Conservation (phyloP, 2,329 filamentous ascomycete species). For the Penicillium verrucosum region DNA sequence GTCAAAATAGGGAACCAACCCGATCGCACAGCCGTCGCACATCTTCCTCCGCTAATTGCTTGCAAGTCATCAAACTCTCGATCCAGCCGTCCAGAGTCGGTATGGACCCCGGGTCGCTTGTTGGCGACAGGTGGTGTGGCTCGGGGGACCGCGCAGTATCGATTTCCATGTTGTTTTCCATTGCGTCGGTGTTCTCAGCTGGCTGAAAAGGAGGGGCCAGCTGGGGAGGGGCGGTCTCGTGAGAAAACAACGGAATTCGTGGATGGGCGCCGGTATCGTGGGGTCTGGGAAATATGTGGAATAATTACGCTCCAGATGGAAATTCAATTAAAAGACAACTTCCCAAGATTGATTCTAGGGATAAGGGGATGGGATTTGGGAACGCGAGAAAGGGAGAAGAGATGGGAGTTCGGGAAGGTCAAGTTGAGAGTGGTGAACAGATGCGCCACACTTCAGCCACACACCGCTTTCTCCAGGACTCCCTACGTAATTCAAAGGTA, state of each 20-base stretch:
- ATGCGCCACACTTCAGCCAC: conserved; percentile 25
- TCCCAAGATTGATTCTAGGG: conserved; percentile 21
- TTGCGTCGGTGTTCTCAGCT: conserved; percentile 41
- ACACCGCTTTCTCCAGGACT: conserved; percentile 16
- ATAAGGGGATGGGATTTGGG: conserved; percentile 20
- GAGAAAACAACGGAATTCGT: conserved; percentile 26
- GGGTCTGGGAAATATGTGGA: conserved; percentile 10
- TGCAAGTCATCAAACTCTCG: conserved; percentile 96
- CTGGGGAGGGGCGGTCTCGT: conserved; percentile 36
- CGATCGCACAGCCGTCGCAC: conserved; percentile 97
- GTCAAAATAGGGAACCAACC: conserved; percentile 54
- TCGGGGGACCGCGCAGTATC: conserved; percentile 86
- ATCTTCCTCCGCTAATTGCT: conserved; percentile 91
- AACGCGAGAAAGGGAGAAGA: conserved; percentile 24
- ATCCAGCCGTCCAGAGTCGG: conserved; percentile 97
- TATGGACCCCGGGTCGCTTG: conserved; percentile 82
- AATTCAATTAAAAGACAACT: conserved; percentile 11
- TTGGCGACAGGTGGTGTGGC: conserved; percentile 69
- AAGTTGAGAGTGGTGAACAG: conserved; percentile 23
- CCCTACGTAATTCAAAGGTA: background rate
- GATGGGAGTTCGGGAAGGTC: conserved; percentile 26
- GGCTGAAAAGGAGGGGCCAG: conserved; percentile 26
- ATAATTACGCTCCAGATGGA: conserved; percentile 11
- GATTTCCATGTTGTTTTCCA: conserved; percentile 98
- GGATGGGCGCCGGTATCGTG: conserved; percentile 7